Evolutionary conservation across 139 green algal genomes (phyloP).

Genomic region (Penium margaritaceum): DNA sequence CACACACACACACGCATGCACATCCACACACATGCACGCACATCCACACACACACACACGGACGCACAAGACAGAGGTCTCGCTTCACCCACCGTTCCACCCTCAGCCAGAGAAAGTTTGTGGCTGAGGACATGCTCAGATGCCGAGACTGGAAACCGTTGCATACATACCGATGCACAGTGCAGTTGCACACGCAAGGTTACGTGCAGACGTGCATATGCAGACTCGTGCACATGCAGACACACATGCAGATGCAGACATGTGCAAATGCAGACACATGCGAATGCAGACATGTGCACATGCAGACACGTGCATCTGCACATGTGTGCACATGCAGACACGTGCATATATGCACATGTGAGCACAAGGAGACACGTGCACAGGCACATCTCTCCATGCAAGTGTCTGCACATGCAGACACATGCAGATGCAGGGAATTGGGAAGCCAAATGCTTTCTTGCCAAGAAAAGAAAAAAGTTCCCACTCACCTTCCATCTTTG

Average conservation of each 20-base stretch:
- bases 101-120: no score
- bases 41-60: no score
- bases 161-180: no score
- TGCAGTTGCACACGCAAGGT: not conserved
- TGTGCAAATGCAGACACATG: not conserved
- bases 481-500: no score
- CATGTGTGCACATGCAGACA: not conserved
- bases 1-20: not conserved
- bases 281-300: not conserved
- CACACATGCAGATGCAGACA: not conserved
- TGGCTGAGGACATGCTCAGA: no score
- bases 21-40: not conserved
- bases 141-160: no score
- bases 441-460: no score
- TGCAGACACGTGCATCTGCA: not conserved
- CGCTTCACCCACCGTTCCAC: no score
- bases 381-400: not conserved
- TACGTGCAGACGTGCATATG: not conserved
- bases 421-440: not conserved
- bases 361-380: not conserved
- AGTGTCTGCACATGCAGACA: not conserved
- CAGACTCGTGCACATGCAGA: not conserved
- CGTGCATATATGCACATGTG: not conserved
- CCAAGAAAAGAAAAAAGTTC: no score
- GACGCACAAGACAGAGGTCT: no score